Evolutionary conservation across 768 basidiomycete species (phyloP).

Genomic region (Leccinum incarnatum): DNA sequence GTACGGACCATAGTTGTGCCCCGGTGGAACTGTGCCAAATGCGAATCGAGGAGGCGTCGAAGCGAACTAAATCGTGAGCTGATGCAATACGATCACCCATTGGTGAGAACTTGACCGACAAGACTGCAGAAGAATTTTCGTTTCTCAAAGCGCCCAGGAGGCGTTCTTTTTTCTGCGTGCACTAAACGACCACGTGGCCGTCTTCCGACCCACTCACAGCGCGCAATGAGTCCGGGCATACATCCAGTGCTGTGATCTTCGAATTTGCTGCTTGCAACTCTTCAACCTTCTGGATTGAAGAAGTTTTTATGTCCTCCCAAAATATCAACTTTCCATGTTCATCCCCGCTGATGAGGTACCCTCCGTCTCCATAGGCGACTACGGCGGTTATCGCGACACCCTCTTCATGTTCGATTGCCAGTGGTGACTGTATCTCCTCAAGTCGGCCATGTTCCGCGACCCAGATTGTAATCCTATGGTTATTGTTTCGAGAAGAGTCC

Average conservation of each 20-base stretch:
- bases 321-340: not conserved
- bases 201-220: not conserved
- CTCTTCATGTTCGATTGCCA: not conserved
- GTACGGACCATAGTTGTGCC: not conserved
- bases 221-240: not conserved
- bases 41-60: not conserved
- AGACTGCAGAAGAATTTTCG: not conserved
- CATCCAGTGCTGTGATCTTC: not conserved
- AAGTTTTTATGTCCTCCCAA: not conserved
- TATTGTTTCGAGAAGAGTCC: not conserved
- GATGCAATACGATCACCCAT: slow-evolving; percentile 11
- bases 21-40: slow-evolving; percentile 17
- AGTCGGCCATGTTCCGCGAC: not conserved
- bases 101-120: slow-evolving; percentile 18
- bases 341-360: not conserved
- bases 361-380: not conserved
- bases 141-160: slow-evolving; percentile 4
- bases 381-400: not conserved
- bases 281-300: not conserved
- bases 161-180: not conserved
- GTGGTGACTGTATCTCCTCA: not conserved
- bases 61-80: not conserved
- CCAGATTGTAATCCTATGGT: not conserved
- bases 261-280: not conserved
- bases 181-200: not conserved